Evolutionary conservation across 169 alveolate genomes (phyloP).

Genomic region (Blepharisma undulans): DNA sequence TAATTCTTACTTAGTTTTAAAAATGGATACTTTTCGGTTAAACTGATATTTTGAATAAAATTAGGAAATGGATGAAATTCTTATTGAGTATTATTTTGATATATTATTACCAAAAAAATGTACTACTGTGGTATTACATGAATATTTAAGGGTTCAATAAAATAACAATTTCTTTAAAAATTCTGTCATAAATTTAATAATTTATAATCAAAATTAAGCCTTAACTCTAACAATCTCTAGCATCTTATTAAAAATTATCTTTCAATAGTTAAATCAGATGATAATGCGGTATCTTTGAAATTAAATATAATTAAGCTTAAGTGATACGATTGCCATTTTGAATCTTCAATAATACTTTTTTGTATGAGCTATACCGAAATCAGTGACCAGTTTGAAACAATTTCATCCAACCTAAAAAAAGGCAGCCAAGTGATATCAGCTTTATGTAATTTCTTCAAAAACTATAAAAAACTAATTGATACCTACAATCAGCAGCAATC

Average conservation of each 20-base stretch:
- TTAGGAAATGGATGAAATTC: background rate
- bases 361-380: constrained; percentile 17
- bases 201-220: too few species aligned
- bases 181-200: too few species aligned
- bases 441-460: background rate
- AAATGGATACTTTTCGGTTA: background rate
- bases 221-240: background rate
- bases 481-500: background rate
- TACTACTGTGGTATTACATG: background rate
- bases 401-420: background rate
- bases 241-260: too few species aligned
- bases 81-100: background rate
- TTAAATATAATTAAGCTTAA: too few species aligned
- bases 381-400: background rate
- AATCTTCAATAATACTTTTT: background rate
- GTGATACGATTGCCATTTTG: background rate
- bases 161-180: too few species aligned
- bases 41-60: background rate
- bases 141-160: background rate
- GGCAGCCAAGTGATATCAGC: background rate
- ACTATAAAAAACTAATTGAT: background rate
- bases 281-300: background rate
- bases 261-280: background rate
- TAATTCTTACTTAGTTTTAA: background rate
- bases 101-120: too few species aligned